Conservation (phyloP, 2,329 filamentous ascomycete genomes). For the Colletotrichum australisinense region DNA sequence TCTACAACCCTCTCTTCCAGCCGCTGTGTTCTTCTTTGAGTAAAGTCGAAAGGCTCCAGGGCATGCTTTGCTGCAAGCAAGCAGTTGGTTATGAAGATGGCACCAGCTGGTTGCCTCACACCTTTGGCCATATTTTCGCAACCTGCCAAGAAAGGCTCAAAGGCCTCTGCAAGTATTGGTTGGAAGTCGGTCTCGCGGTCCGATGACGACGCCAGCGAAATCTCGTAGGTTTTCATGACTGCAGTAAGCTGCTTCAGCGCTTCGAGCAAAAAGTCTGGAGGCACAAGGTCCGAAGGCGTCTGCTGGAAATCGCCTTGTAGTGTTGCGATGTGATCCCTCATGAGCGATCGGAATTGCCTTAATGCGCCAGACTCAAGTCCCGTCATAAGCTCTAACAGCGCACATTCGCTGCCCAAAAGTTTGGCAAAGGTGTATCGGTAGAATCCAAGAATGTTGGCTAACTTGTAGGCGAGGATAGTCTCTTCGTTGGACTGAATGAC, state of each 20-base stretch:
- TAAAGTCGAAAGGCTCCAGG: constrained; percentile 73
- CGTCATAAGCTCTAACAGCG: constrained; percentile 75
- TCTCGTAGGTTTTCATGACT: constrained; percentile 89
- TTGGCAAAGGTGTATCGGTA: constrained; percentile 88
- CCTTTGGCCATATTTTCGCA: constrained; percentile 76
- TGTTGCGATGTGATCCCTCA: constrained; percentile 82
- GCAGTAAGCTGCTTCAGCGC: constrained; percentile 81
- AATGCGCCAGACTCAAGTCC: constrained; percentile 81
- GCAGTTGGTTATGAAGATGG: constrained; percentile 82
- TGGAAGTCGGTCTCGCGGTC: constrained; percentile 78
- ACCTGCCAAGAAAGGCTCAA: constrained; percentile 87
- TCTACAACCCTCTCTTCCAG: constrained; percentile 68
- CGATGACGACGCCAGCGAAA: constrained; percentile 73
- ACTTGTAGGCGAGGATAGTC: constrained; percentile 86
- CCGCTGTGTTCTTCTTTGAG: constrained; percentile 62
- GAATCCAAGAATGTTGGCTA: constrained; percentile 89
- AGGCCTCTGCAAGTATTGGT: constrained; percentile 78
- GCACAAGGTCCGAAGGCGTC: constrained; percentile 77
- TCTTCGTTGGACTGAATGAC: constrained; percentile 94
- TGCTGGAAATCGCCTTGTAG: constrained; percentile 79
- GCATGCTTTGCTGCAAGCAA: constrained; percentile 67
- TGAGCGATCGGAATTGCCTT: constrained; percentile 82
- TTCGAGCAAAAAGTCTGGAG: constrained; percentile 84
- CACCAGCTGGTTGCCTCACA: constrained; percentile 68
- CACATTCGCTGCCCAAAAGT: constrained; percentile 76